Evolutionary conservation across 345 rosid species (phyloP).

Genomic region (Brassica cretica): DNA sequence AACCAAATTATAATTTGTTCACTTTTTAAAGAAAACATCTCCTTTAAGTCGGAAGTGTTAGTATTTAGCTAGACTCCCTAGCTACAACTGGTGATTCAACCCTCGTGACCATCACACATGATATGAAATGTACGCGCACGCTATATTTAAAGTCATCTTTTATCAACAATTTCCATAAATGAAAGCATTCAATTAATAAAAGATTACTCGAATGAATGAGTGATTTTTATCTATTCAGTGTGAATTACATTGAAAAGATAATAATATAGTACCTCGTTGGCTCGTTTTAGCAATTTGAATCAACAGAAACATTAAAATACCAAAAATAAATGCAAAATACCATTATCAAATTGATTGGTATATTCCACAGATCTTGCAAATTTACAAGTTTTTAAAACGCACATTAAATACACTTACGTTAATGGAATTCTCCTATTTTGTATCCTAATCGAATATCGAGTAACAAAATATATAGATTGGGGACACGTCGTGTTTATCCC

Average conservation of each 20-base stretch:
- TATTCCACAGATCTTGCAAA: slow-evolving; percentile 7
- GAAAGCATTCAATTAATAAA: neutral
- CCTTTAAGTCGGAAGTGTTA: neutral
- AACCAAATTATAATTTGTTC: neutral
- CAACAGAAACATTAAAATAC: neutral
- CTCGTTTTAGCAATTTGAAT: neutral
- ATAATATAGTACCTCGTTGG: neutral
- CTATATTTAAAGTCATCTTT: neutral
- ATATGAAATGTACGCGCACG: neutral
- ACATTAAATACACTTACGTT: neutral
- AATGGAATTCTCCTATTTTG: neutral
- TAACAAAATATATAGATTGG: neutral
- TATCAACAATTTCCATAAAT: neutral
- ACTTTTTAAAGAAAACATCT: neutral
- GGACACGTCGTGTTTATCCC: neutral
- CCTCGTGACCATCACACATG: neutral
- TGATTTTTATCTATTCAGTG: neutral
- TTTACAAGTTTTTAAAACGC: neutral
- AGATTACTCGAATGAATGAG: neutral
- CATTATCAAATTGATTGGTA: neutral
- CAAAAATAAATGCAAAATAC: neutral
- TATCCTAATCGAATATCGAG: slow-evolving; percentile 9
- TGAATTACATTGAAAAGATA: no score
- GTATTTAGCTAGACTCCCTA: neutral
- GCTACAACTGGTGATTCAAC: neutral